Evolutionary conservation across 345 rosid genomes (phyloP), one percentile per base, ranked within the genome.

Genomic region (Leavenworthia alabamica): DNA sequence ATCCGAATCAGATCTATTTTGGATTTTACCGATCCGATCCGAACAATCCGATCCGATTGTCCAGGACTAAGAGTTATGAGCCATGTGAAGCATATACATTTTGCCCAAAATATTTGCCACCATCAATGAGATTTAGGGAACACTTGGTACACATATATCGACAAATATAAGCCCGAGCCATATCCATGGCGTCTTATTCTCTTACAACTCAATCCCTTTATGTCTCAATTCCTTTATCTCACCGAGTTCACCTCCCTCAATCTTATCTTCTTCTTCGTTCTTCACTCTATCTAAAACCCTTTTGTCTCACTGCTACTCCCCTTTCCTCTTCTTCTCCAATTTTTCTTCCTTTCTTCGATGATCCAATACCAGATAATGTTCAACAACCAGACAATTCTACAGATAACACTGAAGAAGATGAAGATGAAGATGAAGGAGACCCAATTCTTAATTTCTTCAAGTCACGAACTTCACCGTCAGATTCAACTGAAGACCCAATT

Each of bases 381-480:
- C 52, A 14, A 11, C 16, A 45, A 29, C 23, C 43, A 37, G 27
- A 50, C 0, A 13, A 64, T 20, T 27, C 43, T 11, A 31, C 32
- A 13, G 4, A 11, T 16, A 59, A 13, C 23, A 64, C 1, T 27
- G 4, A 10, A 47, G 54, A 70, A 39, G 53, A 36, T 0, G 35
- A 54, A 17, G 43, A 33, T 2, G 57, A 39, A 1, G 70, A 56
- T 0, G 73, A 40, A 11, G 64, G 48, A 5, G 86, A 87, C 75
- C 94, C 96, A 45, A 71, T 90, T 64, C 36, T 84, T 40, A 72
- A 61, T 40, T 88, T 88, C 86, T 86, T 88, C 79, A 73, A 75
- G 68, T 73, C 89, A 36, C 86, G 78, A 68, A 48, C 77, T 6
- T 57, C 74, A 11, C 3, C 31, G 0, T 12, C 50, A 39, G 58